Percentiles rank a stretch among this genome's conserved stretches.
Evolutionary conservation across 2,329 filamentous ascomycete species (phyloP).

Genomic region (Metarhizium anisopliae): DNA sequence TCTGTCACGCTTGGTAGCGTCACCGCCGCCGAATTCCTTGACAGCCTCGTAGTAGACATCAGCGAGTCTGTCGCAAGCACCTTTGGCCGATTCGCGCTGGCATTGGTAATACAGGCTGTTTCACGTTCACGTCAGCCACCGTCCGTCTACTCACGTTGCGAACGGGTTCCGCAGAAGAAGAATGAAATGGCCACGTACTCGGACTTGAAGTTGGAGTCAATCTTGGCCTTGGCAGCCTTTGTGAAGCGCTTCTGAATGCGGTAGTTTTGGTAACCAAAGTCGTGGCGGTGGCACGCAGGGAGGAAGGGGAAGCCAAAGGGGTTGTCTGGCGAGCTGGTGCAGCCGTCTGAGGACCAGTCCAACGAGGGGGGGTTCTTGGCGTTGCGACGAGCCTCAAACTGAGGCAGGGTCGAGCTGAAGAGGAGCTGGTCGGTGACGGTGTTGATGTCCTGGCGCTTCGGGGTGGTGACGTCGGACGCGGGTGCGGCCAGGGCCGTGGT

Average conservation of each 20-base stretch:
- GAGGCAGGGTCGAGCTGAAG: conserved; percentile 31
- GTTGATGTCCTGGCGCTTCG: conserved; percentile 14
- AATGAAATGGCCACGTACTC: conserved; percentile 24
- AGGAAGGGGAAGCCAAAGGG: conserved; percentile 34
- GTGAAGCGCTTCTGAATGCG: conserved; percentile 39
- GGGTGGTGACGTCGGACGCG: conserved; percentile 1
- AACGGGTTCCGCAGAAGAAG: not conserved
- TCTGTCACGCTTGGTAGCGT: conserved; percentile 20
- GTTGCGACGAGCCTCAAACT: conserved; percentile 32
- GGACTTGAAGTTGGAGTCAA: conserved; percentile 41
- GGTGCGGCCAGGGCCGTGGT: conserved; percentile 17
- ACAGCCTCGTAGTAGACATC: conserved; percentile 33
- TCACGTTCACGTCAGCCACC: not conserved
- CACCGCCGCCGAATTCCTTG: conserved; percentile 24
- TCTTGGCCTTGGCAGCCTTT: conserved; percentile 26
- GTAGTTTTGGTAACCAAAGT: conserved; percentile 49
- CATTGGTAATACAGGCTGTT: conserved; percentile 29
- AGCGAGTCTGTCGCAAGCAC: conserved; percentile 24
- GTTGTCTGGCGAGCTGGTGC: conserved; percentile 33
- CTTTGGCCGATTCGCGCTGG: conserved; percentile 8
- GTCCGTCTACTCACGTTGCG: not conserved
- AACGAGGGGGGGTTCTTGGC: conserved; percentile 28
- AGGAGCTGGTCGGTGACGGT: conserved; percentile 36
- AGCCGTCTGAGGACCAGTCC: conserved; percentile 34
- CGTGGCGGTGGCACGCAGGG: conserved; percentile 42